Percentiles rank a stretch among this genome's conserved stretches.
Conservation (phyloP, 768 basidiomycete species). For the Suillus spraguei region DNA sequence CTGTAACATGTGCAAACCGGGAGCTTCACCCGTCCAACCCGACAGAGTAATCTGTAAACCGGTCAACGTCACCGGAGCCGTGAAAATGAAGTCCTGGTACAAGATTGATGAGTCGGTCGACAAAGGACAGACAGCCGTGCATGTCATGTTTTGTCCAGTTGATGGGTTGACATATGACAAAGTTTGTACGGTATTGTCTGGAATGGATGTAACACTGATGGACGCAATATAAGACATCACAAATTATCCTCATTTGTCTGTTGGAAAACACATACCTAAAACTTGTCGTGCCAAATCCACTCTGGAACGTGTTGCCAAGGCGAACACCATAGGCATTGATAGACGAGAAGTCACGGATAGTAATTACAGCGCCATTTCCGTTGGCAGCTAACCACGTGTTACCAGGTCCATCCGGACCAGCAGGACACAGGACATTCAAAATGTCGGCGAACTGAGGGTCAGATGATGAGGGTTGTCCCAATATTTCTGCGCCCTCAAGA, state of each 20-base stretch:
- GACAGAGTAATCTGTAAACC: conserved; percentile 87
- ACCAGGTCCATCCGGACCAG: conserved; percentile 76
- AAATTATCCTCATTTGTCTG: conserved; percentile 5
- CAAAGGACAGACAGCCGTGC: conserved; percentile 78
- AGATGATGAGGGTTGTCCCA: conserved; percentile 65
- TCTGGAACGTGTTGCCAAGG: conserved; percentile 88
- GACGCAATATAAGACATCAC: conserved; percentile 18
- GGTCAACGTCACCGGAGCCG: conserved; percentile 63
- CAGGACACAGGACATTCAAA: conserved; percentile 78
- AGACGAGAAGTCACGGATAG: conserved; percentile 72
- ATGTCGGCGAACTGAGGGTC: conserved; percentile 65
- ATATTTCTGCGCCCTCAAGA: conserved; percentile 54
- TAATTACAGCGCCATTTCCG: conserved; percentile 70
- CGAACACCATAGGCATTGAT: conserved; percentile 80
- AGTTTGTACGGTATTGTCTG: conserved; percentile 80
- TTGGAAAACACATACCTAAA: conserved; percentile 66
- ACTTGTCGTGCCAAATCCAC: conserved; percentile 78
- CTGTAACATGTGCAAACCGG: conserved; percentile 91
- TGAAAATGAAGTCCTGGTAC: conserved; percentile 95
- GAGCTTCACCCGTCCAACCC: conserved; percentile 69
- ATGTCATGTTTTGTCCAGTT: conserved; percentile 76
- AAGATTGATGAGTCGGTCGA: conserved; percentile 72
- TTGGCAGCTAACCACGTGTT: conserved; percentile 86
- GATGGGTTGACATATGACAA: conserved; percentile 78
- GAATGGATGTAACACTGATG: conserved; percentile 80